Evolutionary conservation across 495 filamentous ascomycete species (phyloP), one percentile per base, ranked within the genome.

Genomic region (Glonium stellatum): DNA sequence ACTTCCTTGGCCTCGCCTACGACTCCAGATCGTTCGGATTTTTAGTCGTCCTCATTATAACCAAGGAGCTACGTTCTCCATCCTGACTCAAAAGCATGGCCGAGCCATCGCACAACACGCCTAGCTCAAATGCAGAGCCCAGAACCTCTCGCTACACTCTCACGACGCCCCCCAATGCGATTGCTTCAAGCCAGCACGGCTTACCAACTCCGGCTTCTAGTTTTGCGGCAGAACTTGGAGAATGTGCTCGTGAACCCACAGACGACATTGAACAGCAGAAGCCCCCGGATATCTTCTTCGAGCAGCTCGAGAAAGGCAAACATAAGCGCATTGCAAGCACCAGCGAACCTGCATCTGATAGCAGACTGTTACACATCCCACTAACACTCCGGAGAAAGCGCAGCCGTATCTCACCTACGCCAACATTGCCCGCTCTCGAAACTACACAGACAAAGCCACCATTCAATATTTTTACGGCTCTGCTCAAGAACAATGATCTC

Each of bases 381-480:
- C 39, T 15, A 27, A n/a, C 48, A 2, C 25, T 27, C 18, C 18
- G 13, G 18, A 48, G 48, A 23, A 51, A 51, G 25, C 48, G 48
- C 48, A 51, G 48, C 6, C 48, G 48, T 27, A 23, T 51, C 48
- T 51, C 48, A 51, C 21, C 21, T 27, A 22, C 48, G 21, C 19
- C 21, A 31, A 23, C 8, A 23, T 22, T 22, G 9, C 18, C 48
- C 8, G 25, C 48, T 25, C 18, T 23, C 31, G 15, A 13, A 15
- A 8, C 21, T 9, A 25, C 8, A 18, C 48, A 18, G 11, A 0
- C 6, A 1, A 51, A 61, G 18, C 35, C 22, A 27, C 57, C 61
- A 12, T 78, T 82, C 67, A 77, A 81, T 62, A 67, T 87, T 52
- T 75, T 86, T 67, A 60, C 66, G 34, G 74, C 73, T 1, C 61